Base-by-base conservation (phyloP, 2,329 filamentous ascomycete genomes). In the Magnaporthales sp. region DNA sequence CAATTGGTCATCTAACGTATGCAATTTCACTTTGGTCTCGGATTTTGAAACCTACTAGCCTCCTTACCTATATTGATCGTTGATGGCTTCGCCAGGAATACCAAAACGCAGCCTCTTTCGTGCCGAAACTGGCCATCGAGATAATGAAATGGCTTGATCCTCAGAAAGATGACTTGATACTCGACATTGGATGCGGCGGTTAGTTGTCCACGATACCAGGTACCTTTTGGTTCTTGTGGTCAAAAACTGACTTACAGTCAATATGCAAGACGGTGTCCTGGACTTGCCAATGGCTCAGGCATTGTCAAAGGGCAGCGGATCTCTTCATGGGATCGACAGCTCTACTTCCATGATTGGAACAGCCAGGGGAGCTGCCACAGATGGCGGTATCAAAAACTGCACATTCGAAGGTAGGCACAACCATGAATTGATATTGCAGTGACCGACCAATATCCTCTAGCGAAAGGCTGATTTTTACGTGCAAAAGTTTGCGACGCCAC, bases 161-260 rank as follows among this genome's bases (percentile, higher is more conserved):
- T 0, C 80, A 86, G 67, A 79, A 81, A 30, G 81, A 85, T 69
- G 87, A 90, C 72, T 73, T 77, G 19, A 80, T 90, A 26, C 77
- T 90, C 1, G 87, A 90, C 69, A 76, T 90, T 66, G 87, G 87
- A 15, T 90, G 87, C 70, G 87, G 88, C 60, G 87, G 84, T 85
- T 7, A 15, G 62, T 11, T 63, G 27, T 7, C 15, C 11, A 30
- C 3, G 22, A 30, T 10, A 32, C 19, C 60, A 32, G 19, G 27
- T 32, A 22, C 27, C 19, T 29, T 29, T 62, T 9, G 11, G 11
- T 30, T 30, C 29, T n/a, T 62, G 15, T 62, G 10, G 26, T 26
- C 19, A 58, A 24, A 9, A 22, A 3, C 54, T 46, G 29, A 4
- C 62, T 67, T 51, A 19, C 30, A 38, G 32, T 46, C n/a, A 29